Conservation (phyloP, 2,329 filamentous ascomycete species). For the Delphinella strobiligena region DNA sequence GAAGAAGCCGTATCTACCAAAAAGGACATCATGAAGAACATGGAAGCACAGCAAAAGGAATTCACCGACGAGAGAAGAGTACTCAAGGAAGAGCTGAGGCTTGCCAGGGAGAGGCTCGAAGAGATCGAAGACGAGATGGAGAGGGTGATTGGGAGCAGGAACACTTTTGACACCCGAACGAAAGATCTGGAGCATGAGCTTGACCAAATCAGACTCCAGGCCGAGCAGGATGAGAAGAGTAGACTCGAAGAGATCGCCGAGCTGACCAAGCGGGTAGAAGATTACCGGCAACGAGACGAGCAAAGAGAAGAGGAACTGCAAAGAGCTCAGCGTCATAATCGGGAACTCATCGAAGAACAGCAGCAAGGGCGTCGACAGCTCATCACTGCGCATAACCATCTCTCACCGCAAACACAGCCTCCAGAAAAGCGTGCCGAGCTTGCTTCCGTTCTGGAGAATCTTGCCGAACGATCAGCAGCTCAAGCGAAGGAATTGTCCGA, state of each 20-base stretch:
- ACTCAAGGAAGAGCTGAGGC: conserved; percentile 67
- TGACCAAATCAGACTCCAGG: conserved; percentile 44
- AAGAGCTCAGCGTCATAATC: conserved; percentile 23
- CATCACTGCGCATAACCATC: conserved; percentile 24
- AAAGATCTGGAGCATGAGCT: conserved; percentile 60
- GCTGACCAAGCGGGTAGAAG: conserved; percentile 39
- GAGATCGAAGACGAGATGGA: conserved; percentile 90
- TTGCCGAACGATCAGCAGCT: conserved; percentile 29
- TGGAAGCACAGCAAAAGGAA: conserved; percentile 82
- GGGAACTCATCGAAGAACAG: conserved; percentile 41
- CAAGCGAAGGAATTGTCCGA: conserved; percentile 33
- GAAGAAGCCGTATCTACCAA: conserved; percentile 87
- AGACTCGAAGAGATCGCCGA: conserved; percentile 53
- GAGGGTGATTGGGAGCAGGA: conserved; percentile 66
- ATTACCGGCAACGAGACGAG: not conserved
- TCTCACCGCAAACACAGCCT: conserved; percentile 22
- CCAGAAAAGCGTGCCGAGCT: conserved; percentile 28
- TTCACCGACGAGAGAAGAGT: conserved; percentile 76
- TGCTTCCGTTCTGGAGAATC: conserved; percentile 30
- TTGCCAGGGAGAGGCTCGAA: conserved; percentile 65
- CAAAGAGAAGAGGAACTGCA: not conserved
- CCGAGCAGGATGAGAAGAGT: conserved; percentile 20
- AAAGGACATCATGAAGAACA: conserved; percentile 84
- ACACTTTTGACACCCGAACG: conserved; percentile 62
- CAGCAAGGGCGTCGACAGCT: no score